Percentiles rank a stretch among this genome's conserved stretches.
Evolutionary conservation across 768 basidiomycete species (phyloP).

Genomic region (Mycena sanguinolenta): DNA sequence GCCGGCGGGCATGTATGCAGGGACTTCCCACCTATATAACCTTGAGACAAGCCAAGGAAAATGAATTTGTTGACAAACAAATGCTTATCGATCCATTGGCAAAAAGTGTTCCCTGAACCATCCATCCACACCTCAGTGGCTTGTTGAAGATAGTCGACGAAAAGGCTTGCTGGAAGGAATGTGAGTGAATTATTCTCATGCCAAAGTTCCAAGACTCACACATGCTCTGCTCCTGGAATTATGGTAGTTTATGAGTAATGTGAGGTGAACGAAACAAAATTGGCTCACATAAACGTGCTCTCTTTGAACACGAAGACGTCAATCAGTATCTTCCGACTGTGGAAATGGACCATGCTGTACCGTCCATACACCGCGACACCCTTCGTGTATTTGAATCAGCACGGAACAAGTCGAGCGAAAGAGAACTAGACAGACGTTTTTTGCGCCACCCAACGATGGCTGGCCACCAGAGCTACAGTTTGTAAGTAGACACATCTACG

Average conservation of each 20-base stretch:
- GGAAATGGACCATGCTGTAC: too few relatives aligned
- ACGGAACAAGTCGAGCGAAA: too few relatives aligned
- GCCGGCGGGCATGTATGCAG: constrained; percentile 9
- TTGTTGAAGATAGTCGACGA: constrained; percentile 16
- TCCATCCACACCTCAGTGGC: constrained; percentile 9
- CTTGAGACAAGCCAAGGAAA: background rate
- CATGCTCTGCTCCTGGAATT: constrained; percentile 2
- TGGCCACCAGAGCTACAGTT: background rate
- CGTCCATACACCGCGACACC: constrained; percentile 6
- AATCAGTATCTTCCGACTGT: too few relatives aligned
- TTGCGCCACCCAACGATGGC: constrained; percentile 3
- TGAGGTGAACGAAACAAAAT: background rate
- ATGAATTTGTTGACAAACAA: background rate
- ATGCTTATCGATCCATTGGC: constrained; percentile 6
- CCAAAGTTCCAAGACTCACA: background rate
- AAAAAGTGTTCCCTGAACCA: constrained; percentile 9
- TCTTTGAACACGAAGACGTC: background rate
- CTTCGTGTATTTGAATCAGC: background rate
- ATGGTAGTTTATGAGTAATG: background rate
- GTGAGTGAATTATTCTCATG: background rate
- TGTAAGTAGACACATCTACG: background rate
- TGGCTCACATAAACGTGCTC: constrained; percentile 15
- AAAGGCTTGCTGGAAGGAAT: constrained; percentile 3
- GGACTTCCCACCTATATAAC: constrained; percentile 5
- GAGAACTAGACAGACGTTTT: background rate